Base-by-base conservation (phyloP, 164 flowering plant genomes). In the Pachysandra terminalis region DNA sequence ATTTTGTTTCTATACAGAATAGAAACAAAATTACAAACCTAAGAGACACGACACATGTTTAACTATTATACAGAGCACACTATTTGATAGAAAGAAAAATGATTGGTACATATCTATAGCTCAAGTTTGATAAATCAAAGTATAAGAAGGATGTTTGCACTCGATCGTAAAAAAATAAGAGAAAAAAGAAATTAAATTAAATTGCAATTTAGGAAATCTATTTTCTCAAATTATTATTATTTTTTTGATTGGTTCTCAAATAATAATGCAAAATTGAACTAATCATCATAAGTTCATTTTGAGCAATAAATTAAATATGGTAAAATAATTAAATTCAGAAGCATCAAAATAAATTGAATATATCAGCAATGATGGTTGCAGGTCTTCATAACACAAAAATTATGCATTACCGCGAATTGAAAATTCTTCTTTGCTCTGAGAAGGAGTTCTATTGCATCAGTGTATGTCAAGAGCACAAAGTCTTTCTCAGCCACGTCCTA, bases 401-500 rank as follows among this genome's bases (percentile, higher is more conserved):
- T 23, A 10, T 32, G 51, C 66, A 60, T 15, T 87, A 95, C 99
- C 80, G 96, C 95, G 69, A 88, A 93, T 73, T 96, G 97, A 82
- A 96, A 96, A 55, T 89, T 88, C 85, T 81, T 90, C 24, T 87
- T 85, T 73, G 93, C 77, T 79, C 68, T 84, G 16, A 84, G 75
- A 67, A 96, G 96, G 70, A 96, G 88, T 56, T 90, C 84, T 67
- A 96, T 63, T 8, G 99, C 99, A 82, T 96, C 96, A 59, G 98
- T 89, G 72, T 96, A 96, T 41, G 90, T 81, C 83, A 96, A 69
- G 76, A 89, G 96, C 67, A 90, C 87, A 78, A 96, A 86, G 68
- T 87, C 89, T 66, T 88, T 91, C 73, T 86, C 92, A 63, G 77
- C 99, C 59, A 96, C 92, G 77, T 83, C 85, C 98, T 95, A 89